Evolutionary conservation across 1,139 yeast species (phyloP), one percentile per base, ranked within the genome.

Genomic region (Kurtzmaniella quercitrusa): DNA sequence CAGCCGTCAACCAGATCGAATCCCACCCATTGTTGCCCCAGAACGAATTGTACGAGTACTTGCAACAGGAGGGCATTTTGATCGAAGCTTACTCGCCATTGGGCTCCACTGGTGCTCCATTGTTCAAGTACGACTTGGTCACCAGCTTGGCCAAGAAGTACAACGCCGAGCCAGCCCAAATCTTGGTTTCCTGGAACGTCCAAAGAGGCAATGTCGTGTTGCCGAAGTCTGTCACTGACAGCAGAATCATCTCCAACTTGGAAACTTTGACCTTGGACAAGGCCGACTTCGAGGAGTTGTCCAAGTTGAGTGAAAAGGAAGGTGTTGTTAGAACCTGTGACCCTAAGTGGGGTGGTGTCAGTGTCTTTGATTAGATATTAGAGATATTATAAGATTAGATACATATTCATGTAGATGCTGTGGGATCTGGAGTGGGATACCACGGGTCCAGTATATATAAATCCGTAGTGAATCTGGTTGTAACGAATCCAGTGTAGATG

Each of bases 21-120:
- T 62, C 77, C 37, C 85, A 81, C 52, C 85, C 85, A 41, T 73
- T 67, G 44, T 63, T 81, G 49, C 79, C 83, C 24, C 84, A 79
- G 54, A 57, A 62, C 11, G 77, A 76, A 34, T 59, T 81, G 49
- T 63, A 66, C 44, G 60, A 71, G 16, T 79, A 57, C 56, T 66
- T 74, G 52, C 63, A 65, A 42, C 55, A 65, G 9, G 60, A 80
- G 46, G 67, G 66, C n/a, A 77, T 81, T 46, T 48, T 62, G 24
- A 57, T 79, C 37, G 77, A 74, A 44, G 82, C 85, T 8, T 81
- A 76, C 56, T 79, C 85, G 9, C 86, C 86, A 39, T 66, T 80
- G 51, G 86, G 85, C 10, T 70, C 81, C 3, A 52, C 59, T 16
- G 78, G 78, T 41, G 79, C 82, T 10, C 84, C 85, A 43, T 62